Evolutionary conservation across 2,329 filamentous ascomycete genomes (phyloP), one percentile per base, ranked within the genome.

Genomic region (Thermothelomyces thermophilus): DNA sequence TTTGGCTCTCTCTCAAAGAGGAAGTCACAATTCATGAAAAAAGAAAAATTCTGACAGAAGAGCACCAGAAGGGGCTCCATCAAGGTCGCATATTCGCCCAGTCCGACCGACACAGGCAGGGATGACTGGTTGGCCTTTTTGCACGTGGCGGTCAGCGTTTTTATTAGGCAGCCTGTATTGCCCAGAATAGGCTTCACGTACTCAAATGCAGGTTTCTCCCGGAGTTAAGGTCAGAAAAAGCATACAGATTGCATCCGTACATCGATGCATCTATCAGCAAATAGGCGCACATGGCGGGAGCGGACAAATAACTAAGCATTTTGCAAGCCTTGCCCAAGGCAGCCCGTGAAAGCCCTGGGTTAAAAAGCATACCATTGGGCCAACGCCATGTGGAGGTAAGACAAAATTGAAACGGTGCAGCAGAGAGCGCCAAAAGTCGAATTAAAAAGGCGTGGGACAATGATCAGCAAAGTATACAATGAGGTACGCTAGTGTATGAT

Each of bases 121-220:
- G 35, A 14, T 24, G 11, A 16, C 30, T 34, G 47, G 47, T n/a
- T 33, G 9, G 16, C 20, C 13, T 14, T n/a, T 16, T 24, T 26
- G 35, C 47, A 49, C 47, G 34, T 49, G 47, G 47, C 31, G 26
- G 41, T 44, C 41, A 28, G 19, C 34, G 33, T 39, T 48, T 48
- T 48, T 31, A 42, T 20, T 26, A n/a, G 24, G 9, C 24, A 26
- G 24, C 24, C 24, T 9, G n/a, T 26, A 26, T n/a, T n/a, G n/a
- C n/a, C n/a, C n/a, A n/a, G n/a, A n/a, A n/a, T n/a, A n/a, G n/a
- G n/a, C n/a, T n/a, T n/a, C n/a, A n/a, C n/a, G n/a, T n/a, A n/a
- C n/a, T n/a, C n/a, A n/a, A n/a, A n/a, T n/a, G n/a, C n/a, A n/a
- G n/a, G n/a, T n/a, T 16, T 41, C 8, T 8, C 11, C 41, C 41